Percentiles rank a stretch among this genome's conserved stretches.
phyloP scores from a whole-genome alignment of 2,329 filamentous ascomycete species.

The Diaporthe vaccinii region DNA sequence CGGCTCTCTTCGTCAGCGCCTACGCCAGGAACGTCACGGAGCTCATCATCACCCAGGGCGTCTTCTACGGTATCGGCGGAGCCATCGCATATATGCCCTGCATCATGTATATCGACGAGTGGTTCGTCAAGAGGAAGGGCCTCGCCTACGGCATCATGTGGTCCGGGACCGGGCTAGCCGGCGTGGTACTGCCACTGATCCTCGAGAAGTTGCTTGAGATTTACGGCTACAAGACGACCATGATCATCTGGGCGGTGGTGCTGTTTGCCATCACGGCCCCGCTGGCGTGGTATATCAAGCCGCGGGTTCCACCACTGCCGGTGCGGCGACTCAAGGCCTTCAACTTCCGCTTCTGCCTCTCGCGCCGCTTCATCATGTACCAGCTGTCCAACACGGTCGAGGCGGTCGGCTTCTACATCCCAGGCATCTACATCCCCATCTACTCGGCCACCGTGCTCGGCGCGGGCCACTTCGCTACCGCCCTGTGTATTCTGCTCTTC shows the following conservation, averaged over 20 bases:
- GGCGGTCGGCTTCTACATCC: slow-evolving; percentile 73
- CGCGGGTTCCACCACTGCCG: slow-evolving; percentile 62
- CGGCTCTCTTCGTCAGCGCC: slow-evolving; percentile 64
- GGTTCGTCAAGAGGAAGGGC: slow-evolving; percentile 71
- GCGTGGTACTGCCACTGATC: slow-evolving; percentile 65
- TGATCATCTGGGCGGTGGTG: slow-evolving; percentile 66
- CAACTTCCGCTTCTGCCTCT: slow-evolving; percentile 64
- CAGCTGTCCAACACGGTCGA: slow-evolving; percentile 70
- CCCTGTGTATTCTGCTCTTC: slow-evolving; percentile 70
- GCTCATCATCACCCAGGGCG: slow-evolving; percentile 71
- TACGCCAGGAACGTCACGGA: slow-evolving; percentile 66
- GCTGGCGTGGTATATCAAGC: slow-evolving; percentile 69
- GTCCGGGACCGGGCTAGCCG: slow-evolving; percentile 65
- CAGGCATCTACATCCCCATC: slow-evolving; percentile 71
- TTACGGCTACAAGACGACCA: slow-evolving; percentile 66
- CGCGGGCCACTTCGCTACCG: slow-evolving; percentile 62
- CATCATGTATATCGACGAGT: slow-evolving; percentile 72
- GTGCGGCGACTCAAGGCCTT: slow-evolving; percentile 54
- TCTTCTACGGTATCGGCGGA: slow-evolving; percentile 72
- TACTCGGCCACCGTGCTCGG: slow-evolving; percentile 66
- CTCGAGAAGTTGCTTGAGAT: slow-evolving; percentile 64
- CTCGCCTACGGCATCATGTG: slow-evolving; percentile 76
- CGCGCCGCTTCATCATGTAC: slow-evolving; percentile 69
- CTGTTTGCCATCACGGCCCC: slow-evolving; percentile 66
- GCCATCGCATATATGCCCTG: slow-evolving; percentile 68